These are phyloP conservation scores for Scytalidium lignicola DNA, from an alignment of 2,329 filamentous ascomycete genomes.

Conservation along the genomic window DNA sequence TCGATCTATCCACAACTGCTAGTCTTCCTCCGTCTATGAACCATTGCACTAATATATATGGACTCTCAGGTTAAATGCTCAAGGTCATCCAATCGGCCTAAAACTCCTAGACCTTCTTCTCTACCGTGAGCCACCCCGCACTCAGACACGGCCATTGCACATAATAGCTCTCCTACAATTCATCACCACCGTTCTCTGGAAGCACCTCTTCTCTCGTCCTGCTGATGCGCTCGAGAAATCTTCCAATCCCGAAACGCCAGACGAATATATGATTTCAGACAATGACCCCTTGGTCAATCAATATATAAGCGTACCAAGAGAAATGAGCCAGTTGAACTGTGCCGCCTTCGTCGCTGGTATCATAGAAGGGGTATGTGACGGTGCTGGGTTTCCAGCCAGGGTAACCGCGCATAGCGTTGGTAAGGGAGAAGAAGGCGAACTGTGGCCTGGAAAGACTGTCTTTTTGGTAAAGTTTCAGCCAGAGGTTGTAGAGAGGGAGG, in stretches of 20 bases:
- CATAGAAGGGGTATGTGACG: conserved; percentile 93
- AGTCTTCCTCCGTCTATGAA: neutral
- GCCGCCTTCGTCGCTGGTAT: conserved; percentile 93
- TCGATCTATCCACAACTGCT: neutral
- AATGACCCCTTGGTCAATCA: conserved; percentile 95
- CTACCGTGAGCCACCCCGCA: conserved; percentile 68
- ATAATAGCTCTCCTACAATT: conserved; percentile 92
- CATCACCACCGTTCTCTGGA: conserved; percentile 89
- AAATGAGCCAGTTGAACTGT: conserved; percentile 96
- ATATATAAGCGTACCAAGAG: conserved; percentile 86
- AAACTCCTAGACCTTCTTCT: conserved; percentile 94
- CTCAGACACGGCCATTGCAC: conserved; percentile 73
- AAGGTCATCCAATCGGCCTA: conserved; percentile 90
- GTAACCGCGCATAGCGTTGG: conserved; percentile 84
- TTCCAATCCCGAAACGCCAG: conserved; percentile 71
- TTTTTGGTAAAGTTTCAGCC: conserved; percentile 89
- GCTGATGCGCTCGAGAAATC: conserved; percentile 92
- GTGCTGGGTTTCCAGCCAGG: conserved; percentile 79
- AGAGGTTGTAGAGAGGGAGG: conserved; percentile 90
- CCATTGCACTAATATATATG: conserved; percentile 4
- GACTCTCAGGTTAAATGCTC: conserved; percentile 68
- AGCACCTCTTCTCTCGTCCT: conserved; percentile 83
- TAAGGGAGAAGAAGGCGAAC: conserved; percentile 55
- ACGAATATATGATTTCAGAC: conserved; percentile 99
- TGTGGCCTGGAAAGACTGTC: conserved; percentile 96